Evolutionary conservation across 805 yeast genomes (phyloP), one percentile per base, ranked within the genome.

Genomic region (Candida rishiriensis): DNA sequence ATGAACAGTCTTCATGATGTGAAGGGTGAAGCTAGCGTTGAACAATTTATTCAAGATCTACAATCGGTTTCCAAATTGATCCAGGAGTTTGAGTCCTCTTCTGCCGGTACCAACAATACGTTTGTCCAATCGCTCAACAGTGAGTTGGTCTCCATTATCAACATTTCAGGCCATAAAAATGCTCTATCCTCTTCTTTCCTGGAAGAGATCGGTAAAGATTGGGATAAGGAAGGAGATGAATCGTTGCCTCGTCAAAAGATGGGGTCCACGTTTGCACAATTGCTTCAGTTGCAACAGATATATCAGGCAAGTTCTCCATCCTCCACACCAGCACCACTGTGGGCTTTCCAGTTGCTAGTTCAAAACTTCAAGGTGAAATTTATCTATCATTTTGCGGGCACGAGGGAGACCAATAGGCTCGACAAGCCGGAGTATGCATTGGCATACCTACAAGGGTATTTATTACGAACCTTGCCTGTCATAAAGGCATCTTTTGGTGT

Each of bases 381-480:
- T 55, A 64, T 69, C 34, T 85, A 65, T 62, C 88, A 85, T 56
- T 85, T 84, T 55, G 74, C 75, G 39, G 66, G 75, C 4, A 64
- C 71, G 28, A 66, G 61, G 34, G 84, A 81, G 30, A 84, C 90
- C 0, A 83, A 82, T 53, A 73, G 78, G 37, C 55, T 78, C 21
- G 81, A 82, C 45, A 79, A 79, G 54, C 90, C 91, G 1, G 90
- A 85, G 56, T 84, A 88, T 83, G 75, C 81, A 3, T 71, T 83
- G 47, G 61, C 66, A 14, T 83, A 73, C 52, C 56, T 76, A 6
- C 73, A 70, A 46, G 66, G 68, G 12, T 75, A 72, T 47, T 42
- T 77, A 15, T 50, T 55, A 4, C 52, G 43, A 54, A 67, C 50
- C 37, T 61, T 41, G 46, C 62, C 31, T 14, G 51, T 14, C 41